These are phyloP conservation scores for Magnaporthiopsis incrustans DNA, from an alignment of 2,329 filamentous ascomycete genomes.

Conservation along the genomic window DNA sequence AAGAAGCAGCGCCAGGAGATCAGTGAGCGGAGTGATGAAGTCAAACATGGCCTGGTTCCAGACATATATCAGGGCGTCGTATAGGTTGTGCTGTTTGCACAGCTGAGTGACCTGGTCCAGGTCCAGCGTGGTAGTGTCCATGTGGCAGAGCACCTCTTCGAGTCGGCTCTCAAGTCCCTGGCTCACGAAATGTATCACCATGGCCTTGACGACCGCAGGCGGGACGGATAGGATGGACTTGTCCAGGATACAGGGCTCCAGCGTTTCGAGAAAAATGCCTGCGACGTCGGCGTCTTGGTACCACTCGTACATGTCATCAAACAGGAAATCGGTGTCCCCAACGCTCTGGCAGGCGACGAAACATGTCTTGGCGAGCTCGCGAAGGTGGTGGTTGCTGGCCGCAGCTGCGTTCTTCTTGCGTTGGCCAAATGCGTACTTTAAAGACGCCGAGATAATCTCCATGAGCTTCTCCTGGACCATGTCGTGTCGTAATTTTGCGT, in stretches of 20 bases:
- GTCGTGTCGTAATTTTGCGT: conserved; percentile 63
- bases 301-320: conserved; percentile 83
- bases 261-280: conserved; percentile 74
- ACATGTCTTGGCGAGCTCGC: conserved; percentile 72
- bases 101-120: conserved; percentile 86
- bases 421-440: conserved; percentile 79
- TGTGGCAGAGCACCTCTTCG: conserved; percentile 90
- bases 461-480: conserved; percentile 84
- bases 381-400: conserved; percentile 52
- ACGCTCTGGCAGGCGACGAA: conserved; percentile 78
- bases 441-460: conserved; percentile 86
- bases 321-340: conserved; percentile 72
- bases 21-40: conserved; percentile 83
- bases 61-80: conserved; percentile 92
- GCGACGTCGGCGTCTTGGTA: conserved; percentile 71
- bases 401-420: conserved; percentile 40
- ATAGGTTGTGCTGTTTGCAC: conserved; percentile 86
- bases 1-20: conserved; percentile 64
- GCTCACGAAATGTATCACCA: conserved; percentile 73
- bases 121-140: conserved; percentile 85
- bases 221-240: conserved; percentile 67
- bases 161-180: conserved; percentile 69
- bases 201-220: conserved; percentile 74
- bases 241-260: conserved; percentile 84
- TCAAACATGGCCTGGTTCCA: conserved; percentile 90